Evolutionary conservation across 2,329 filamentous ascomycete species (phyloP).

Genomic region (Pleoardoris graminearum): DNA sequence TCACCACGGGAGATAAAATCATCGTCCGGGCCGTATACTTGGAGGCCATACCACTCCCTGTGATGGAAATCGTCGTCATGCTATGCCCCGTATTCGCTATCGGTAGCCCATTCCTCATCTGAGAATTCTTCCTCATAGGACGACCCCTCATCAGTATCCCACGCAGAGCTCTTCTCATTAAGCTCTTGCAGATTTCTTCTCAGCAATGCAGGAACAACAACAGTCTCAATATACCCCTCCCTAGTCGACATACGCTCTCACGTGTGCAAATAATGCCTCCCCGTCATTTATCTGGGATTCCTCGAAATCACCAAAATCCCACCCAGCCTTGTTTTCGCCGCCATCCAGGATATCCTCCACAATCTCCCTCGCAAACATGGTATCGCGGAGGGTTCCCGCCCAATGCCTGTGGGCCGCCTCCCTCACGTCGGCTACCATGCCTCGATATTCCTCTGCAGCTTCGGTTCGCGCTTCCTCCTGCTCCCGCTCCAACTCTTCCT

Average conservation of each 20-base stretch:
- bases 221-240: too few relatives aligned
- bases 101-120: background rate
- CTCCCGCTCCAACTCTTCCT: background rate
- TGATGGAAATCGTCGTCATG: background rate
- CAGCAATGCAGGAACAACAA: too few relatives aligned
- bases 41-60: background rate
- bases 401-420: too few relatives aligned
- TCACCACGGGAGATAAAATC: too few relatives aligned
- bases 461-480: background rate
- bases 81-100: background rate
- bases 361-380: slow-evolving; percentile 52
- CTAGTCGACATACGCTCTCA: too few relatives aligned
- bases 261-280: too few relatives aligned
- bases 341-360: slow-evolving; percentile 59
- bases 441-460: background rate
- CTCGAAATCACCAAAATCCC: too few relatives aligned
- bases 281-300: too few relatives aligned
- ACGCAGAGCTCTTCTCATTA: background rate
- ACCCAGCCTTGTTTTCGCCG: too few relatives aligned
- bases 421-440: background rate
- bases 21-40: background rate
- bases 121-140: background rate
- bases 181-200: too few relatives aligned
- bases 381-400: too few relatives aligned
- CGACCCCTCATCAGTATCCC: too few relatives aligned